Base-by-base conservation (phyloP, 768 basidiomycete species). In the Mycena latifolia region DNA sequence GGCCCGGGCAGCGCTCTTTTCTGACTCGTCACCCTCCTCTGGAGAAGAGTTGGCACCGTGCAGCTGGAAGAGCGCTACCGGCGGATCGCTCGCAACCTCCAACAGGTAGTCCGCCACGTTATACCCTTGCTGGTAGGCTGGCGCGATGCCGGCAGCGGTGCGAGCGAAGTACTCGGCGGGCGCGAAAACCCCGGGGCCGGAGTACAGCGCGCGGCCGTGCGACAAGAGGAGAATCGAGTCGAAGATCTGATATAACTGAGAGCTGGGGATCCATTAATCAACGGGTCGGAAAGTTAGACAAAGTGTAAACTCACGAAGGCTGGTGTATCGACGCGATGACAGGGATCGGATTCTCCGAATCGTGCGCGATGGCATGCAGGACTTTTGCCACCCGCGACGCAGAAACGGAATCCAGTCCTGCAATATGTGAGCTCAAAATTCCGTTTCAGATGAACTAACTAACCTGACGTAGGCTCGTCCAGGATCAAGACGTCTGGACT, bases 41-140 rank as follows among this genome's bases (percentile, higher is more conserved):
- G 37, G 41, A 24, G 25, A 20, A 39, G 55, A 18, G 35, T 47
- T 69, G 43, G 33, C 35, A 35, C 57, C 66, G 41, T 52, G 37
- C 25, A 71, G 52, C 60, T 76, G 79, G 80, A 88, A 86, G 1
- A 88, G 75, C 31, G 76, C 77, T 9, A 83, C 78, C 17, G 88
- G 85, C 0, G 88, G 84, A 53, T 88, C 87, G 71, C 88, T 91
- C 1, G 95, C 95, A 55, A 98, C 85, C 69, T 98, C 96, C 24
- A 98, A 83, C 14, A 98, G 85, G 72, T 96, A 93, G 75, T 98
- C 96, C 0, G 96, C 95, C 20, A 96, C 86, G 71, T 98, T 98
- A 80, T 96, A 96, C 0, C 94, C 95, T 53, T 88, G 83, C 10
- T 87, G 91, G 72, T 89, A 94, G 12, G 85, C 78, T 9, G 79